phyloP scores from a whole-genome alignment of 2,329 filamentous ascomycete genomes.

The Aspergillus sp. region DNA sequence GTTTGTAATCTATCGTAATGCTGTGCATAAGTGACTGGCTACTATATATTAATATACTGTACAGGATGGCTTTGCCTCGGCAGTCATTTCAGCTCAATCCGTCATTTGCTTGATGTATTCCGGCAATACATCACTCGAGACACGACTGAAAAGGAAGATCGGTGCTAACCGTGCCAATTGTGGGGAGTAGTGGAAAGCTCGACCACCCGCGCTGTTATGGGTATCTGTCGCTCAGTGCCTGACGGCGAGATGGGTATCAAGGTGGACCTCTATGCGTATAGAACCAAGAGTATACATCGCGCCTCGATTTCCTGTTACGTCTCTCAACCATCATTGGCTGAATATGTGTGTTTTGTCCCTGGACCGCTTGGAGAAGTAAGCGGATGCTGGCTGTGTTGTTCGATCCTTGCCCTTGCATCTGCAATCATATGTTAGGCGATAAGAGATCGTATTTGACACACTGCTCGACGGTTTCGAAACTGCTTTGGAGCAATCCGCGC shows the following conservation, averaged over 20 bases:
- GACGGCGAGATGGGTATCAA: not conserved
- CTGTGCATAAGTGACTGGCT: not conserved
- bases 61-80: not conserved
- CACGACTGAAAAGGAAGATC: not conserved
- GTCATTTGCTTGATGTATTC: not conserved
- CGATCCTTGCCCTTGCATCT: not conserved
- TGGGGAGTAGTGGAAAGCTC: not conserved
- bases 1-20: not conserved
- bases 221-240: not conserved
- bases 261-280: not conserved
- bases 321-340: not conserved
- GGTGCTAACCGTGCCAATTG: not conserved
- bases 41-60: not conserved
- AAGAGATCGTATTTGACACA: slow-evolving; percentile 90
- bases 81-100: not conserved
- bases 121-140: not conserved
- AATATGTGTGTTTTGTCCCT: not conserved
- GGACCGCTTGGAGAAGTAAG: not conserved
- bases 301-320: not conserved
- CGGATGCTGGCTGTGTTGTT: not conserved
- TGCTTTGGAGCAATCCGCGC: slow-evolving; percentile 83
- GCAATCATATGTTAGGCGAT: slow-evolving; percentile 73
- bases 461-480: slow-evolving; percentile 82
- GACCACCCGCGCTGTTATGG: not conserved
- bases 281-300: not conserved